phyloP scores from a whole-genome alignment of 306 rosid species.

The Psophocarpus tetragonolobus region DNA sequence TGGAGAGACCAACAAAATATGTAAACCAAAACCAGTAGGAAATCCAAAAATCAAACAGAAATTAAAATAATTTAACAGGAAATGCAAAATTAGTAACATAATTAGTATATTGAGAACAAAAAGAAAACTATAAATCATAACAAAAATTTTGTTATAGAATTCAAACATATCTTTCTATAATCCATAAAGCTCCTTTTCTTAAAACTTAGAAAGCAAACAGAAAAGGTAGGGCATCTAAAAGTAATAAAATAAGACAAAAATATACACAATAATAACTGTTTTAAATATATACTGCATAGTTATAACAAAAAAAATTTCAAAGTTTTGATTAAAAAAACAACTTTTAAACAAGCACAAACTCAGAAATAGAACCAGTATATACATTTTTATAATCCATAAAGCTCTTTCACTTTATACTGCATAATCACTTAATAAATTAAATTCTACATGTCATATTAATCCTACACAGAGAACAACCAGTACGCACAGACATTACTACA shows the following conservation, averaged over 20 bases:
- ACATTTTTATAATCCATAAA: not conserved
- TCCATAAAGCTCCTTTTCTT: not conserved
- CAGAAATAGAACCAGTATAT: not conserved
- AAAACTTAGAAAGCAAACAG: not conserved
- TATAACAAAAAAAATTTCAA: not conserved
- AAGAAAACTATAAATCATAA: not conserved
- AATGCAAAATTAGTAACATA: not conserved
- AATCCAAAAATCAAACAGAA: not conserved
- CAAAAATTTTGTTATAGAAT: not conserved
- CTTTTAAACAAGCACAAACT: conserved; percentile 2
- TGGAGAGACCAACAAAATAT: not conserved
- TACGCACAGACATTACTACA: not conserved
- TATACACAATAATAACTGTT: not conserved
- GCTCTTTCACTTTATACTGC: not conserved
- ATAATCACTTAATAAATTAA: not conserved
- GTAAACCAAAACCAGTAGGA: not conserved
- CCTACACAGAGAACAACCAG: not conserved
- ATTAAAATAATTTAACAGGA: not conserved
- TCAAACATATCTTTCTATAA: not conserved
- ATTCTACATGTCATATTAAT: not conserved
- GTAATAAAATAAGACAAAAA: not conserved
- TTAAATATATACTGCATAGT: not conserved
- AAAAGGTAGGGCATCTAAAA: not conserved
- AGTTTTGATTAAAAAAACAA: too few relatives aligned
- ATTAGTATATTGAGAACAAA: not conserved